Evolutionary conservation across 148 eudicot species (phyloP).

Genomic region (Rhododendron williamsianum): DNA sequence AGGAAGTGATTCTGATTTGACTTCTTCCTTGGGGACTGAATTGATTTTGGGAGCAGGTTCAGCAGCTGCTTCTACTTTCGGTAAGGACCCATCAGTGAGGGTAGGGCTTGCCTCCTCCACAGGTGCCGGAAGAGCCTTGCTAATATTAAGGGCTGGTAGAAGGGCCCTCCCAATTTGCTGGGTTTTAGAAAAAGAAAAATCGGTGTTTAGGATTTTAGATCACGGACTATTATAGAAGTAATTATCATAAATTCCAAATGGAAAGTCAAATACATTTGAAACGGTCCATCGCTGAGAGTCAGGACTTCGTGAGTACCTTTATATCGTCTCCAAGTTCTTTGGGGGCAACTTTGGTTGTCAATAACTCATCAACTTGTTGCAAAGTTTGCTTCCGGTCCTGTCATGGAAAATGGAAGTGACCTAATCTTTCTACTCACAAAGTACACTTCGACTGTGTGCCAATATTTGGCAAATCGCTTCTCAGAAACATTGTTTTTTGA

Average conservation of each 20-base stretch:
- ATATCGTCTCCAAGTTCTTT: constrained; percentile 74
- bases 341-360: constrained; percentile 68
- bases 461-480: background rate
- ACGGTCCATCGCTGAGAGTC: background rate
- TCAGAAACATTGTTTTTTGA: background rate
- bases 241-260: background rate
- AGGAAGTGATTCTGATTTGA: constrained; percentile 43
- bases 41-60: constrained; percentile 47
- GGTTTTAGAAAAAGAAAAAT: background rate
- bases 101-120: constrained; percentile 35
- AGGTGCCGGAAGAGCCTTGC: constrained; percentile 77
- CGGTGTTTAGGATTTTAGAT: background rate
- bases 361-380: constrained; percentile 61
- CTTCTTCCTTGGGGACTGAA: constrained; percentile 49
- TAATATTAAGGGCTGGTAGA: constrained; percentile 41
- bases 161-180: constrained; percentile 90
- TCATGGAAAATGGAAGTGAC: constrained; percentile 8
- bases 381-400: constrained; percentile 90
- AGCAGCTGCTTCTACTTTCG: constrained; percentile 36
- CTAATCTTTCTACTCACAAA: background rate
- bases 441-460: background rate
- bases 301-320: constrained; percentile 40
- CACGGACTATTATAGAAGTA: background rate
- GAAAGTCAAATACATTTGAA: background rate
- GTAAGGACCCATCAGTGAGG: constrained; percentile 19